Conservation (phyloP, 2,329 filamentous ascomycete genomes). For the Ophiostoma triangulosporum region DNA sequence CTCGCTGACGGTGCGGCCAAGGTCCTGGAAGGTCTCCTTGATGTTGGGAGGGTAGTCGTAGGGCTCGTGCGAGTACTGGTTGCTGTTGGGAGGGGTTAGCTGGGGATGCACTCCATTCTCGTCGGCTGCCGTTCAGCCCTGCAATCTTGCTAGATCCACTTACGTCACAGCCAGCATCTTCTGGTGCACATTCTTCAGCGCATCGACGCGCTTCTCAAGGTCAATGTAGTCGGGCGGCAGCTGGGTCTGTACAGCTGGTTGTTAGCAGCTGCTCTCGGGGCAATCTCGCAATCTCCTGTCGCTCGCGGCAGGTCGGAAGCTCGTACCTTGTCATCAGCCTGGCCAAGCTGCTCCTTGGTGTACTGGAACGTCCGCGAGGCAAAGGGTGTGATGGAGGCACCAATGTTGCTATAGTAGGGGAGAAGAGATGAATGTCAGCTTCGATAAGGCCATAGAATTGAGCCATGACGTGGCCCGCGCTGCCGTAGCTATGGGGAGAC, state of each 20-base stretch:
- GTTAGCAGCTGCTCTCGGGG: background rate
- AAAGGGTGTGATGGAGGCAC: constrained; percentile 80
- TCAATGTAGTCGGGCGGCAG: constrained; percentile 96
- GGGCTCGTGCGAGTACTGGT: constrained; percentile 80
- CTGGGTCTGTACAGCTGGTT: constrained; percentile 59
- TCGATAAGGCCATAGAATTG: background rate
- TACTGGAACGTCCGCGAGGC: constrained; percentile 91
- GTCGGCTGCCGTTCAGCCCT: too few species aligned
- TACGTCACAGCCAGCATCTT: constrained; percentile 95
- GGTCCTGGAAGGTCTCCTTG: constrained; percentile 92
- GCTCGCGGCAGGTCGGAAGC: background rate
- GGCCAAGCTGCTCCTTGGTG: constrained; percentile 93
- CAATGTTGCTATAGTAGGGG: constrained; percentile 34
- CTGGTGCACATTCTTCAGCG: constrained; percentile 90
- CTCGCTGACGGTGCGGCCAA: constrained; percentile 88
- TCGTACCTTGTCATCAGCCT: constrained; percentile 78
- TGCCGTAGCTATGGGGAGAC: background rate
- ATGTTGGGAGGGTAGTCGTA: constrained; percentile 96
- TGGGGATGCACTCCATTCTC: too few species aligned
- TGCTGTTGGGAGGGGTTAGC: constrained; percentile 37
- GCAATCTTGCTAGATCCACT: constrained; percentile 24
- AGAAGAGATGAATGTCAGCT: background rate
- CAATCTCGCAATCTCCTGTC: too few species aligned
- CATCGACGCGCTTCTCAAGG: constrained; percentile 96
- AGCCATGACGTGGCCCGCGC: too few species aligned